Base-by-base conservation (phyloP, 805 yeast species). In the Myxozyma lipomycoides region DNA sequence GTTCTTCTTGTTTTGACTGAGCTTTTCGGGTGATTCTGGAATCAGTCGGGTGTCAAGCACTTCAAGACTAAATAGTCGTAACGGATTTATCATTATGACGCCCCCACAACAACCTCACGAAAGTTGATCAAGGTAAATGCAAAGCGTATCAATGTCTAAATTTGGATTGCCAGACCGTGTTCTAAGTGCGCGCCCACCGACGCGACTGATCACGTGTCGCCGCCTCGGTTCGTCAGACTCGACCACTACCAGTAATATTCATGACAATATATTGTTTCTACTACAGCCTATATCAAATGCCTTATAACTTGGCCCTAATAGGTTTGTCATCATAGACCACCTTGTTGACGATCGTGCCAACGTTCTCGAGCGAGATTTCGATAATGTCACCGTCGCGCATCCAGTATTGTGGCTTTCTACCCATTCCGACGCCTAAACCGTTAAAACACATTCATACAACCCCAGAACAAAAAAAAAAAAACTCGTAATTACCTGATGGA, bases 381-480 rank as follows among this genome's bases (percentile, higher is more conserved):
- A 74, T 72, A 1, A 63, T 66, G 55, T 78, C 81, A 7, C 75
- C 76, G 54, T 78, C 62, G 46, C 64, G 61, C 28, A 78, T 64
- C 71, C 73, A 77, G 32, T 71, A 63, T 26, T 68, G 72, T 18
- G 73, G 73, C 24, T 62, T 65, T 57, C 69, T 64, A 3, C 81
- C 81, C 62, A 71, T 66, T 4, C 79, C 82, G 7, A 75, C 80
- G 23, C 82, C 82, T 55, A 44, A n/a, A 18, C 15, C 18, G 36
- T 24, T 18, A 10, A 37, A 17, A 2, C 17, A 37, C 18, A 5
- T 25, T 28, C 5, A 40, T 17, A n/a, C 10, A 10, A 15, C 23
- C 19, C 32, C 5, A 18, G 9, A 10, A 41, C 15, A 15, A 40
- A 12, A 21, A 10, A 2, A 21, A 18, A 4, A 26, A 32, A 3